Evolutionary conservation across 805 yeast species (phyloP).

Genomic region (Spathaspora arborariae): DNA sequence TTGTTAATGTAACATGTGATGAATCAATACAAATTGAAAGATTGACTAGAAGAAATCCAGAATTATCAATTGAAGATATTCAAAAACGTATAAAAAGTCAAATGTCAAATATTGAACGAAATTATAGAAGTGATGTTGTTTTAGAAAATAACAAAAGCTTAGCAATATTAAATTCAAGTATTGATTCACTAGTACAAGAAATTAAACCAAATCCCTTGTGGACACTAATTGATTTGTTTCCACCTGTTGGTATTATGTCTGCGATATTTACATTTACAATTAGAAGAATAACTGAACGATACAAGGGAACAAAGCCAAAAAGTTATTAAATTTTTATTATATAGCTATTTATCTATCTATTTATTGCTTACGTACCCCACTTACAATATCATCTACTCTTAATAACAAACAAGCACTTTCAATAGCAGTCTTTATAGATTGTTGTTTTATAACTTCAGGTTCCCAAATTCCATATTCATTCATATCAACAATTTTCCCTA

Average conservation of each 20-base stretch:
- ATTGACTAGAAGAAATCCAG: conserved; percentile 62
- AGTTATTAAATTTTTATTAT: background rate
- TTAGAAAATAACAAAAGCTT: conserved; percentile 53
- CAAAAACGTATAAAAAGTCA: conserved; percentile 71
- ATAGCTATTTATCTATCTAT: background rate
- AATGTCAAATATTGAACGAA: conserved; percentile 59
- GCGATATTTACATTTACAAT: conserved; percentile 19
- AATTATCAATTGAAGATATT: conserved; percentile 63
- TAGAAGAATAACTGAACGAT: conserved; percentile 17
- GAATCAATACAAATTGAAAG: conserved; percentile 58
- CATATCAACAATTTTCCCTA: conserved; percentile 95
- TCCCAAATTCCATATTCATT: conserved; percentile 96
- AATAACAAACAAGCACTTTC: conserved; percentile 93
- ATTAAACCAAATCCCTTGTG: conserved; percentile 22
- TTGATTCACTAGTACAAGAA: conserved; percentile 20
- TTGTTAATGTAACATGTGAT: conserved; percentile 65
- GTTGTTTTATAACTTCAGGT: conserved; percentile 97
- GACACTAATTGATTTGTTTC: conserved; percentile 21
- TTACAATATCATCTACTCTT: conserved; percentile 96
- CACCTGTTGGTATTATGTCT: conserved; percentile 23
- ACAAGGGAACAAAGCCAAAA: conserved; percentile 12
- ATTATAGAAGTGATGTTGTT: conserved; percentile 57
- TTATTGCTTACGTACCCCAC: conserved; percentile 73
- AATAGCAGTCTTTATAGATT: conserved; percentile 94
- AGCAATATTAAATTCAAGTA: conserved; percentile 17